phyloP scores from a whole-genome alignment of 768 basidiomycete genomes.

The Boletus vermiculosoides region DNA sequence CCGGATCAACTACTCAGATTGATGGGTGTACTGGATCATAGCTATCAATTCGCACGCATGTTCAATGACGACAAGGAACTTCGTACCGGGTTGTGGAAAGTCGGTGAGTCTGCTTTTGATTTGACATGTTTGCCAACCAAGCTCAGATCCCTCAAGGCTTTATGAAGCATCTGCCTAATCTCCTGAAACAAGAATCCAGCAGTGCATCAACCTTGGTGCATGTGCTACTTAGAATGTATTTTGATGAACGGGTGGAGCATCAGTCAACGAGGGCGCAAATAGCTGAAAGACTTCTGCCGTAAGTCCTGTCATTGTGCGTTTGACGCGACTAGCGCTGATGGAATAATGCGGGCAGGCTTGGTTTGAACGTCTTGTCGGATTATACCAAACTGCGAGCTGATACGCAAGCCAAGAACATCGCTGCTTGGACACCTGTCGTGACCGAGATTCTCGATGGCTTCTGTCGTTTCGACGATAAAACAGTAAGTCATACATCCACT shows the following conservation, averaged over 20 bases:
- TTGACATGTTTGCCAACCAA: neutral
- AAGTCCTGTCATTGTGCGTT: conserved; percentile 21
- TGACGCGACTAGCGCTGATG: neutral
- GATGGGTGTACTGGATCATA: conserved; percentile 95
- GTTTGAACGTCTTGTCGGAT: conserved; percentile 83
- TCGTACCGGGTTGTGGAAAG: conserved; percentile 98
- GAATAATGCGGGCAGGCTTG: conserved; percentile 66
- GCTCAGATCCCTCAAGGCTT: conserved; percentile 61
- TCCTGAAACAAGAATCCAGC: conserved; percentile 97
- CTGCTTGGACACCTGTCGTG: conserved; percentile 99
- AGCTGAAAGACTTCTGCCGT: conserved; percentile 69
- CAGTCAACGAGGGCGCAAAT: conserved; percentile 82
- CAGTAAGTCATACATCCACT: conserved; percentile 54
- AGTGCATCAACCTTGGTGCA: conserved; percentile 94
- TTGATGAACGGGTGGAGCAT: conserved; percentile 84
- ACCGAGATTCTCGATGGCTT: conserved; percentile 91
- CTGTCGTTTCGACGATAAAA: conserved; percentile 84
- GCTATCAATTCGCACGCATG: conserved; percentile 94
- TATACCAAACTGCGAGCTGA: conserved; percentile 88
- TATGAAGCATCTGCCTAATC: conserved; percentile 98
- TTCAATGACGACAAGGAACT: conserved; percentile 99
- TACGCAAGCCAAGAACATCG: conserved; percentile 91
- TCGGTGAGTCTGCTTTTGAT: conserved; percentile 61
- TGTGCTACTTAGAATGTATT: conserved; percentile 90
- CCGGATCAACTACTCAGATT: conserved; percentile 89